phyloP scores from a whole-genome alignment of 2,329 filamentous ascomycete species.

The Colletotrichum costaricense region DNA sequence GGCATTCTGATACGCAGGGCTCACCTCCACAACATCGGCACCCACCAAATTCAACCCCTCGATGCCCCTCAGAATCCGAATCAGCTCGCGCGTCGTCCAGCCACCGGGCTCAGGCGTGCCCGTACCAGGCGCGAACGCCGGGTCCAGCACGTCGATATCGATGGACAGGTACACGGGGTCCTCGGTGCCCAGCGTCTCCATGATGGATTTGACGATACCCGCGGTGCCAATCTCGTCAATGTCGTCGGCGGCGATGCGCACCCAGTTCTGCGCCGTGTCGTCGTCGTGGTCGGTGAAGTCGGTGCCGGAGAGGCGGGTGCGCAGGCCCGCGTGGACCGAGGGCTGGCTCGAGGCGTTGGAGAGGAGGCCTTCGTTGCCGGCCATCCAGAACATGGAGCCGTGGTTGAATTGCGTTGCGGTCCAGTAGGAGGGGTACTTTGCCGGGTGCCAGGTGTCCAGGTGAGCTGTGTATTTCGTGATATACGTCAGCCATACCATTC shows the following conservation, averaged over 20 bases:
- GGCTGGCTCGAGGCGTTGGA: conserved; percentile 75
- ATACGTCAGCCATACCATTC: conserved; percentile 30
- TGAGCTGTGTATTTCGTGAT: conserved; percentile 57
- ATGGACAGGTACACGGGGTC: conserved; percentile 82
- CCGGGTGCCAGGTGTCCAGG: conserved; percentile 87
- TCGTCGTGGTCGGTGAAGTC: conserved; percentile 77
- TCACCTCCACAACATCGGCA: conserved; percentile 90
- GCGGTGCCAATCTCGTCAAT: conserved; percentile 83
- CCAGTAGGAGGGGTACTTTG: conserved; percentile 85
- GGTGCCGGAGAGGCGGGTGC: conserved; percentile 77
- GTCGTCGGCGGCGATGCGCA: conserved; percentile 84
- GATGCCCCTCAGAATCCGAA: conserved; percentile 83
- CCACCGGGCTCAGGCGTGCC: conserved; percentile 92
- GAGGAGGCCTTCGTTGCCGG: conserved; percentile 82
- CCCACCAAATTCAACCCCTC: conserved; percentile 88
- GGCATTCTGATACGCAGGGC: conserved; percentile 83
- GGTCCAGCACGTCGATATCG: conserved; percentile 52
- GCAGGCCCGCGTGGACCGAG: conserved; percentile 84
- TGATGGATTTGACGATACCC: conserved; percentile 77
- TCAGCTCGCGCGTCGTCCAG: conserved; percentile 90
- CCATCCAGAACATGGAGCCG: conserved; percentile 92
- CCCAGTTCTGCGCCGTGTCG: conserved; percentile 81
- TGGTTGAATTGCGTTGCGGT: conserved; percentile 80
- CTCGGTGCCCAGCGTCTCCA: conserved; percentile 77
- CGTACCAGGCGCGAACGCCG: conserved; percentile 71